Evolutionary conservation across 2,329 filamentous ascomycete genomes (phyloP), one percentile per base, ranked within the genome.

Genomic region (Diplodia intermedia): DNA sequence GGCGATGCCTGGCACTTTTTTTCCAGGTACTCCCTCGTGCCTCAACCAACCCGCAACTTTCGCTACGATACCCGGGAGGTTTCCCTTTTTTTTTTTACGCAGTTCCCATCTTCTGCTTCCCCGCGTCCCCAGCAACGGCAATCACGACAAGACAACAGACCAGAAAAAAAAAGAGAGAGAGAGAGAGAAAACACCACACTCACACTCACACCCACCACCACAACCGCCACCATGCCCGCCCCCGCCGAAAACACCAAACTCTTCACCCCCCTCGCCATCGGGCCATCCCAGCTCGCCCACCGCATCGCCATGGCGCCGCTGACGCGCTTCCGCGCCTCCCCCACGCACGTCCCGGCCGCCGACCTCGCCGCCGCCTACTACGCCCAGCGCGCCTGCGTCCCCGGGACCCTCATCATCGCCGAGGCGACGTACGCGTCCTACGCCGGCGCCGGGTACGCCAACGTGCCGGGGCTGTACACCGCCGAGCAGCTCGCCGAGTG

Each of bases 401-500:
- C 75, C 7, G 76, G 76, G 20, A 78, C 75, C 1, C 68, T 77
- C 8, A 57, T 77, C 33, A 73, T 77, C 63, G 72, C 73, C 66
- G 76, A 78, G 69, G 76, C 75, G 69, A 81, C 74, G 33, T 79
- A 72, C 73, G 77, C 77, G 69, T 74, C 71, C 9, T 61, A 69
- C 36, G 60, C 70, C 65, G 73, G 74, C 5, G 67, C 69, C 50
- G 76, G 76, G 20, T 74, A 70, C 60, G 66, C 68, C 38, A 74
- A 75, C 68, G 71, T 72, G 8, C 68, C 76, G 8, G 75, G 74
- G 4, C 73, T 78, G 67, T 77, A 71, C 69, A 73, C 55, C 20
- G 65, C 72, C 9, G 82, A 80, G 15, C 87, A 90, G 69, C 81
- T 89, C 53, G 81, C 80, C 1, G 85, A 80, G 0, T 91, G 89